A percentile compares a stretch with the other conserved stretches of the same genome.
Evolutionary conservation across 306 rosid species (phyloP).

Genomic region (Acacia melanoxylon): DNA sequence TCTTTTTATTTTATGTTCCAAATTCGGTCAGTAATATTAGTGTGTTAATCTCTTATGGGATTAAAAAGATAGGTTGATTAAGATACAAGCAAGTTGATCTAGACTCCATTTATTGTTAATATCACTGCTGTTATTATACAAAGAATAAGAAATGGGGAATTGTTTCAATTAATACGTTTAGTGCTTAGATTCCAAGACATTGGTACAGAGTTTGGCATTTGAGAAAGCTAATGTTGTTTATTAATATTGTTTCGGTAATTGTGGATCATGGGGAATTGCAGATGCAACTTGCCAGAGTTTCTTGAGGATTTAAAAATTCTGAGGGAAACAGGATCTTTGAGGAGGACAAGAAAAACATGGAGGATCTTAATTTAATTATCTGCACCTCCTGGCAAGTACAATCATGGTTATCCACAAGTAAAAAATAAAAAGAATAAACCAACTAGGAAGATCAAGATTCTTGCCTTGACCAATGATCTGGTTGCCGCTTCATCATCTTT

Average conservation of each 20-base stretch:
- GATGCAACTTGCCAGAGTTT: conserved; percentile 31
- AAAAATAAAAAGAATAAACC: conserved; percentile 28
- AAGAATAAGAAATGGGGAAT: background rate
- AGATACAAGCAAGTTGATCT: background rate
- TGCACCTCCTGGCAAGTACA: conserved; percentile 30
- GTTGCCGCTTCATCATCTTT: conserved; percentile 19
- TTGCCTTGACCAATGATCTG: conserved; percentile 40
- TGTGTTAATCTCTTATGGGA: background rate
- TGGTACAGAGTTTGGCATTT: conserved; percentile 14
- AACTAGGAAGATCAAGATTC: conserved; percentile 29
- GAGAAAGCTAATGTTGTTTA: conserved; percentile 18
- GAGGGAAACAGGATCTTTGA: conserved; percentile 28
- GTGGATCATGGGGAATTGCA: conserved; percentile 21
- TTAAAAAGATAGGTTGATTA: background rate
- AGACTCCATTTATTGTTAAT: background rate
- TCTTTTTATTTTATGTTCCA: background rate
- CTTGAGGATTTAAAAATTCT: conserved; percentile 23
- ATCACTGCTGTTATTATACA: background rate
- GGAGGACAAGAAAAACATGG: conserved; percentile 34
- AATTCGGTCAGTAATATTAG: background rate
- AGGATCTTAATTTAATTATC: conserved; percentile 31
- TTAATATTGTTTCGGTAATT: conserved; percentile 24
- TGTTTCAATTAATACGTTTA: background rate
- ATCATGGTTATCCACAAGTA: conserved; percentile 42
- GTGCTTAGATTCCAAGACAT: conserved; percentile 1